Conservation (phyloP, 129 eudicot genomes). For the Rutidosis leptorrhynchoides region DNA sequence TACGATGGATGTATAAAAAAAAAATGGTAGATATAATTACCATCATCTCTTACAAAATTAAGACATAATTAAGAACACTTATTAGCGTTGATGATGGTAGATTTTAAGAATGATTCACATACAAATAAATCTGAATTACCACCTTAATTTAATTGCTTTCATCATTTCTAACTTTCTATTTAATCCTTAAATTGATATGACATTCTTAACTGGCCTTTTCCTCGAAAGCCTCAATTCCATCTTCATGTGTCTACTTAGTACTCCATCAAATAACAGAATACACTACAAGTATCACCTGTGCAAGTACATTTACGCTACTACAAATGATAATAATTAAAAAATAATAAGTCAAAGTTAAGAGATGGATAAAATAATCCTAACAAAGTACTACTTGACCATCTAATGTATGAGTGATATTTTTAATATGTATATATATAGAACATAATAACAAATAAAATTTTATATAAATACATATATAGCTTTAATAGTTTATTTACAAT, state of each 20-base stretch:
- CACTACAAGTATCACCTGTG: neutral
- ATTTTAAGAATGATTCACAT: slow-evolving; percentile 33
- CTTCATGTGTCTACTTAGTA: neutral
- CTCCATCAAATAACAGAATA: neutral
- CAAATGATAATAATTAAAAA: neutral
- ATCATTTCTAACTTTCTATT: slow-evolving; percentile 34
- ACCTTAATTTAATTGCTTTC: slow-evolving; percentile 33
- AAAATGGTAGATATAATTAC: no score
- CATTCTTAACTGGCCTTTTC: slow-evolving; percentile 32
- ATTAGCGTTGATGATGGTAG: slow-evolving; percentile 25
- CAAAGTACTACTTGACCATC: neutral
- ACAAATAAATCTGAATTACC: slow-evolving; percentile 33
- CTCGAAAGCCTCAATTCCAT: neutral
- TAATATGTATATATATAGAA: no score
- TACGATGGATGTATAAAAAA: no score
- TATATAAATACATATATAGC: no score
- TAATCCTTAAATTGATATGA: slow-evolving; percentile 32
- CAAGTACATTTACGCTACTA: neutral
- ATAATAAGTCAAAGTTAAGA: neutral
- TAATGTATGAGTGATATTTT: no score
- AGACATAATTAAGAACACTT: neutral
- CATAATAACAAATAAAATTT: no score
- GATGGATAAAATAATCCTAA: neutral
- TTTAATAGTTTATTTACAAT: no score
- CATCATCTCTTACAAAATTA: no score